A percentile compares a stretch with the other conserved stretches of the same genome.
phyloP scores from a whole-genome alignment of 2,329 filamentous ascomycete genomes.

The Beauveria asiatica region DNA sequence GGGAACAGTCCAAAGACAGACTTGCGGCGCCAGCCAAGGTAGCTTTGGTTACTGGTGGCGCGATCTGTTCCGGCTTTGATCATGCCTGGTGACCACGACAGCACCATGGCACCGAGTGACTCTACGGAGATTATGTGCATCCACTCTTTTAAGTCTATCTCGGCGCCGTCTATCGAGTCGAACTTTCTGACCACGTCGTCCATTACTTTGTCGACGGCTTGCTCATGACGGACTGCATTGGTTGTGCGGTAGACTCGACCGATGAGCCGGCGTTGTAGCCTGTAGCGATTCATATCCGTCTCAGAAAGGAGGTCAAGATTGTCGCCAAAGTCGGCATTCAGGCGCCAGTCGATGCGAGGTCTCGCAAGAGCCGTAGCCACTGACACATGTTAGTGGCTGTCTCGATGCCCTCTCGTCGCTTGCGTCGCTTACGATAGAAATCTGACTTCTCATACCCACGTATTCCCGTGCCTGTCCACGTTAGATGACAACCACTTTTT shows the following conservation, averaged over 20 bases:
- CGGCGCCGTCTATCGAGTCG: constrained; percentile 25
- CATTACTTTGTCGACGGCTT: constrained; percentile 33
- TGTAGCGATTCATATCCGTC: constrained; percentile 36
- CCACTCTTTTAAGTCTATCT: constrained; percentile 44
- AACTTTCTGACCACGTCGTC: constrained; percentile 27
- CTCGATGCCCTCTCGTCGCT: too few species aligned
- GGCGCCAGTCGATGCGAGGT: constrained; percentile 31
- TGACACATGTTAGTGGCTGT: constrained; percentile 15
- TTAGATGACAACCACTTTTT: background rate
- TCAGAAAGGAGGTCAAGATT: constrained; percentile 45
- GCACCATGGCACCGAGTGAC: constrained; percentile 39
- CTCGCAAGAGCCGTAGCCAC: constrained; percentile 38
- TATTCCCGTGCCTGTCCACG: constrained; percentile 28
- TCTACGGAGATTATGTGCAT: constrained; percentile 49
- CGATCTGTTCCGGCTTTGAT: constrained; percentile 35
- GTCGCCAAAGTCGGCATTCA: constrained; percentile 30
- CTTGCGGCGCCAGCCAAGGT: constrained; percentile 43
- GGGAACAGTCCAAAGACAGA: constrained; percentile 45
- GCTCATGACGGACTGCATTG: constrained; percentile 34
- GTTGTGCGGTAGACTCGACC: constrained; percentile 38
- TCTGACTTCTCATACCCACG: constrained; percentile 43
- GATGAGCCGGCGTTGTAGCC: constrained; percentile 39
- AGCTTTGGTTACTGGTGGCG: constrained; percentile 39
- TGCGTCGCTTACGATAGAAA: constrained; percentile 37
- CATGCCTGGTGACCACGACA: constrained; percentile 45